These are phyloP conservation scores for Adiantum capillusveneris DNA, from an alignment of 75 land plant genomes.

Conservation along the genomic window DNA sequence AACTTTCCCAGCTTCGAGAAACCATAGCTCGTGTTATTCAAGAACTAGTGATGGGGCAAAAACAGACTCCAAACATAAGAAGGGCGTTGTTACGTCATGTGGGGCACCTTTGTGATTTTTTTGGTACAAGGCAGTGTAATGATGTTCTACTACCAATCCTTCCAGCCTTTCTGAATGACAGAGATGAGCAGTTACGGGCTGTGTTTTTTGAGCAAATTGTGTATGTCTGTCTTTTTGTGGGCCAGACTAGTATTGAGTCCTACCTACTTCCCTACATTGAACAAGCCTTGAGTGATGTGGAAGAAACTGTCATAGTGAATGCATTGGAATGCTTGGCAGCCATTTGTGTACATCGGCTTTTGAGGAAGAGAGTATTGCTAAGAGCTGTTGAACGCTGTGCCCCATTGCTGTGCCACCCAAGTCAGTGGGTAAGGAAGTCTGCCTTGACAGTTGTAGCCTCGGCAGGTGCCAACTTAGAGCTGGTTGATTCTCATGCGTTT, in stretches of 20 bases:
- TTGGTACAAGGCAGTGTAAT: conserved; percentile 87
- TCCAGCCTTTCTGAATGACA: conserved; percentile 96
- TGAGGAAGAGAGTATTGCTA: conserved; percentile 70
- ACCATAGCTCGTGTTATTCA: conserved; percentile 86
- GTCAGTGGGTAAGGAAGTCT: conserved; percentile 90
- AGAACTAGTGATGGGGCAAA: conserved; percentile 96
- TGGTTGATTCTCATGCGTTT: conserved; percentile 82
- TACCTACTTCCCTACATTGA: conserved; percentile 96
- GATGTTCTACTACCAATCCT: conserved; percentile 91
- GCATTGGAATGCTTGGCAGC: conserved; percentile 82
- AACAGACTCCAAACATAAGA: conserved; percentile 89
- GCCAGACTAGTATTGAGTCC: conserved; percentile 91
- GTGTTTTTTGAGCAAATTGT: conserved; percentile 84
- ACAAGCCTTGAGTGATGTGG: conserved; percentile 74
- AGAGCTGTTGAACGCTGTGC: conserved; percentile 72
- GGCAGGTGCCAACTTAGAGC: conserved; percentile 69
- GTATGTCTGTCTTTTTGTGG: conserved; percentile 92
- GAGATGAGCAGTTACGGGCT: conserved; percentile 87
- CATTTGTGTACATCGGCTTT: conserved; percentile 53
- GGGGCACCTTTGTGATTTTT: conserved; percentile 72
- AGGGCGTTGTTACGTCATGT: conserved; percentile 84
- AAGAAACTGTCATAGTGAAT: conserved; percentile 93
- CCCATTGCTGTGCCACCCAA: conserved; percentile 85
- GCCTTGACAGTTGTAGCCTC: conserved; percentile 80
- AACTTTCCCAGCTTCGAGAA: conserved; percentile 74